phyloP scores from a whole-genome alignment of 78 protist species.

The Dictyostelium firmibasis region DNA sequence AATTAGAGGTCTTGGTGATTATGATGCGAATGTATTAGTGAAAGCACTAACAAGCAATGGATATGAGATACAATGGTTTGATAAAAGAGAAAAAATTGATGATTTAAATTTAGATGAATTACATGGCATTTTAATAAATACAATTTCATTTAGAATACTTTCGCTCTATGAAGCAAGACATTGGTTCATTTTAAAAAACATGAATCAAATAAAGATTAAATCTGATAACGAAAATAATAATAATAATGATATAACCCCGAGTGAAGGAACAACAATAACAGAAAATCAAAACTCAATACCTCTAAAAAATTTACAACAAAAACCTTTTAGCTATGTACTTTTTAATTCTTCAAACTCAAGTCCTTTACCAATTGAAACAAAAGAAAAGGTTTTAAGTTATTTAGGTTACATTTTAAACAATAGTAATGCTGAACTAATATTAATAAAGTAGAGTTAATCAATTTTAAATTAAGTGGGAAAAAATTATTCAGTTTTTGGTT shows the following conservation, averaged over 20 bases:
- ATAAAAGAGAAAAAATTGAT: constrained; percentile 27
- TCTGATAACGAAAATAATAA: not conserved
- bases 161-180: constrained; percentile 34
- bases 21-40: constrained; percentile 72
- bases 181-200: constrained; percentile 52
- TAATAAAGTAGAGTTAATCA: not conserved
- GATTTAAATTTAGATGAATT: not conserved
- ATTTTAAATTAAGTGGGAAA: not conserved
- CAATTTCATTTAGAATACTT: not conserved
- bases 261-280: constrained; percentile 1
- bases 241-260: not conserved
- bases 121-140: constrained; percentile 40
- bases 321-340: not conserved
- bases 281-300: not conserved
- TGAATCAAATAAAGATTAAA: not conserved
- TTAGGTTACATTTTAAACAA: not conserved
- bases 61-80: constrained; percentile 64
- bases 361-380: not conserved
- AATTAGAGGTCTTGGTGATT: constrained; percentile 55
- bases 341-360: not conserved
- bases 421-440: constrained; percentile 8
- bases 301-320: not conserved
- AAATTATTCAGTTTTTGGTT: too few species aligned
- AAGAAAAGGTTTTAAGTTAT: not conserved
- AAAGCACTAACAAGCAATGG: not conserved